phyloP scores from a whole-genome alignment of 2,329 filamentous ascomycete genomes.

The Magnaporthiopsis rhizophila region DNA sequence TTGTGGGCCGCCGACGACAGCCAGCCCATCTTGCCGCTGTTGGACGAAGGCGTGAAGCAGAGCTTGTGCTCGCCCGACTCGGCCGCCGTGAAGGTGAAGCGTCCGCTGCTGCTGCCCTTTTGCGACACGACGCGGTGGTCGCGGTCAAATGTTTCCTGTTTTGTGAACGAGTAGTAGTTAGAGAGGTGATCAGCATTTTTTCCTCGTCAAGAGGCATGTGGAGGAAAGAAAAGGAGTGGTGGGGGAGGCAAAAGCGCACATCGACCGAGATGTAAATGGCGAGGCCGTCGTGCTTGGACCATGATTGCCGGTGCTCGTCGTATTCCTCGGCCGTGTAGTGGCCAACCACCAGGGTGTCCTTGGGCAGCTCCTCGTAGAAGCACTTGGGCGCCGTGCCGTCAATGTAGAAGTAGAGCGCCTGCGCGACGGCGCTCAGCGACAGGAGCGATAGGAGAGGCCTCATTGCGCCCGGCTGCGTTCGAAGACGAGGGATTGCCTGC shows the following conservation, averaged over 20 bases:
- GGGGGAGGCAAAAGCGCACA: slow-evolving; percentile 31
- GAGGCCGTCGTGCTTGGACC: slow-evolving; percentile 65
- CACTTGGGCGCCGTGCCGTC: slow-evolving; percentile 82
- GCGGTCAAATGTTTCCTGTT: slow-evolving; percentile 85
- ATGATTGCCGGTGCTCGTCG: slow-evolving; percentile 60
- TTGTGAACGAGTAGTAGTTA: slow-evolving; percentile 6
- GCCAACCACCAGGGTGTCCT: slow-evolving; percentile 93
- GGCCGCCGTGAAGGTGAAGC: slow-evolving; percentile 92
- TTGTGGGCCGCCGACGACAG: slow-evolving; percentile 51
- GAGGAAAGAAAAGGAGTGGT: background rate
- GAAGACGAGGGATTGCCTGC: background rate
- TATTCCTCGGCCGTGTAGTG: slow-evolving; percentile 84
- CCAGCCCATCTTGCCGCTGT: slow-evolving; percentile 63
- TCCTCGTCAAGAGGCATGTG: no score
- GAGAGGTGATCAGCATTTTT: background rate
- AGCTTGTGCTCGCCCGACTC: slow-evolving; percentile 94
- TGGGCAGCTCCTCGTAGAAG: slow-evolving; percentile 96
- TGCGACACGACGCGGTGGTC: slow-evolving; percentile 93
- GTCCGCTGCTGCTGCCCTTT: slow-evolving; percentile 64
- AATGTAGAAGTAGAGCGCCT: slow-evolving; percentile 93
- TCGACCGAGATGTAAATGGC: slow-evolving; percentile 85
- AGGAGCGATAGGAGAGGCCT: slow-evolving; percentile 56
- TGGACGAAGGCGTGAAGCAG: slow-evolving; percentile 83
- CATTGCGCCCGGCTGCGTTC: slow-evolving; percentile 32
- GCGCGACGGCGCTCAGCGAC: slow-evolving; percentile 56